Base-by-base conservation (phyloP, 2,329 filamentous ascomycete genomes). In the Periglandula ipomoeae region DNA sequence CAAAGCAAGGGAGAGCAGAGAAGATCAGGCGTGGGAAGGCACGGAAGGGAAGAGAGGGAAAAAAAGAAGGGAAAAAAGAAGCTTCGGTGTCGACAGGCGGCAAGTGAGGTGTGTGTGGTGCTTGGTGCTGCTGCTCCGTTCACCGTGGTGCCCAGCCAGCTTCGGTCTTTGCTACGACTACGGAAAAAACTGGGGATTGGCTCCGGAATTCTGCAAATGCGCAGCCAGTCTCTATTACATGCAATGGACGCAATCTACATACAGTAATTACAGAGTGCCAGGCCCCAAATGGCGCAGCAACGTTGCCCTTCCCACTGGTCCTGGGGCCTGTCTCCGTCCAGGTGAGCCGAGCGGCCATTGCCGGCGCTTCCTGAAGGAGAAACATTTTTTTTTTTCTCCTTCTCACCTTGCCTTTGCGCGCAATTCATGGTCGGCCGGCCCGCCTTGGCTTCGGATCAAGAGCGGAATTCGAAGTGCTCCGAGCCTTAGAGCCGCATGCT, bases 401-500 rank as follows among this genome's bases (percentile, higher is more conserved):
- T 34, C 20, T 34, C 20, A 10, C 24, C 3, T 26, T 8, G 9
- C 5, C 13, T 8, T 8, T 30, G 5, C 27, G n/a, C n/a, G n/a
- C n/a, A n/a, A n/a, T n/a, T 30, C 27, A 30, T 13, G 3, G 32
- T 45, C 42, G 42, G 47, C 47, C 15, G 23, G 43, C 23, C 38
- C 37, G 44, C 38, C 20, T 42, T 39, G 34, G 34, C 23, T 48
- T 51, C 53, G 53, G 53, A 53, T 19, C 11, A 51, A 43, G 49
- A 24, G 44, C 56, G 55, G 53, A 56, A 50, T 53, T 55, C 56
- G 55, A 58, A 52, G 50, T 51, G n/a, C 47, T 53, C 55, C 56
- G 55, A 56, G 53, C 39, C 40, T 45, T 46, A 39, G 46, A 42
- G 49, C 45, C 46, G 49, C 32, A 34, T 11, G 15, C 7, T n/a